Evolutionary conservation across 2,329 filamentous ascomycete species (phyloP), one percentile per base, ranked within the genome.

Genomic region (Xylaria sp.): DNA sequence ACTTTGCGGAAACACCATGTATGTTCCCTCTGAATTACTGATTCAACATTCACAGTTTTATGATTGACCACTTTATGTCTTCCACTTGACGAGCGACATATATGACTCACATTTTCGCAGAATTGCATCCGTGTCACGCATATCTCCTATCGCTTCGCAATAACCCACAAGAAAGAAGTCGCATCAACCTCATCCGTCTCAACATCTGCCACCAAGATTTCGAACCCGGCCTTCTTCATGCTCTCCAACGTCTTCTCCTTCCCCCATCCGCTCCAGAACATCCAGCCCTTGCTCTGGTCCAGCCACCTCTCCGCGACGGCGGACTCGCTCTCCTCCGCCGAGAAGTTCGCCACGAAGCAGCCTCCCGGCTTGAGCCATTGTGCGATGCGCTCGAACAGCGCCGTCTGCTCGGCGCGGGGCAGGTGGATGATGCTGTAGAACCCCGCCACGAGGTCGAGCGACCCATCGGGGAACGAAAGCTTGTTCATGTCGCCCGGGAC

Each of bases 371-470:
- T 84, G 46, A 89, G 74, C 87, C 87, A 89, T 7, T 48, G 52
- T 0, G 68, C 72, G 23, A 88, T 81, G 46, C 82, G 80, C n/a
- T 62, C 46, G 25, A 89, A 72, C 65, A 89, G 79, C 25, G 76
- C 76, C 0, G 71, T 76, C 76, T 89, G 87, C 74, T 89, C 86
- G 1, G 78, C 77, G 6, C 82, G 81, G 1, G 86, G 85, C 5
- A 89, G 80, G 72, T 89, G 87, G 61, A 88, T 84, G 61, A 89
- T 75, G 41, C 83, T 86, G 76, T 87, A 89, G 73, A 89, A 83
- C 0, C 78, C 87, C 0, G 85, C 72, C 1, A 88, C 81, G 4
- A 83, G 85, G 66, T 88, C 82, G 65, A 89, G 81, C 0, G 79
- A 78, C 0, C 54, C 75, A 0, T 71, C 66, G 0, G 72, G 44